Conservation (phyloP, 768 basidiomycete species). For the Coprinellus aureogranulatus region DNA sequence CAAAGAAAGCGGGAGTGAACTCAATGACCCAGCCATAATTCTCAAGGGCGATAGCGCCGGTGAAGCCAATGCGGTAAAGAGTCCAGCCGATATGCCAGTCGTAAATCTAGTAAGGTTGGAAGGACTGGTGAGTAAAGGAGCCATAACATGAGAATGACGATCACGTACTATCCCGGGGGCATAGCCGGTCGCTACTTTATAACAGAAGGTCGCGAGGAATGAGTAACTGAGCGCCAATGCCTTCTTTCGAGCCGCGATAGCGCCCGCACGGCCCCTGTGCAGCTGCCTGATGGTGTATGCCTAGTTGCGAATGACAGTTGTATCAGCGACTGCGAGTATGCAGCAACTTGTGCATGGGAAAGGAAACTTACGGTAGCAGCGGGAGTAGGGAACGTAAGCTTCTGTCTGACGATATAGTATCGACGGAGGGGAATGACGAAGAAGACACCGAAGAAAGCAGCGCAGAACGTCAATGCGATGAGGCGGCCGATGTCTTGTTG, state of each 20-base stretch:
- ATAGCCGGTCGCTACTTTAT: conserved; percentile 55
- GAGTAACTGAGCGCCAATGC: conserved; percentile 46
- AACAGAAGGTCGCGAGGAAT: conserved; percentile 46
- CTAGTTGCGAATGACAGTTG: conserved; percentile 16
- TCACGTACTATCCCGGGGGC: conserved; percentile 53
- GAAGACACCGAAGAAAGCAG: conserved; percentile 62
- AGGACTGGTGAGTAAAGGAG: background rate
- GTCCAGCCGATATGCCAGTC: conserved; percentile 69
- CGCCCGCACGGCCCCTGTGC: conserved; percentile 51
- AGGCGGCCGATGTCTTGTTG: conserved; percentile 53
- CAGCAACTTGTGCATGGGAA: background rate
- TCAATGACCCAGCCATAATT: conserved; percentile 59
- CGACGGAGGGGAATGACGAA: conserved; percentile 64
- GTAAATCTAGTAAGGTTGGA: conserved; percentile 35
- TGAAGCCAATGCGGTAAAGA: conserved; percentile 57
- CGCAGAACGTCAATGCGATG: conserved; percentile 52
- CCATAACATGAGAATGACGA: no score
- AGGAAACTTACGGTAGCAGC: conserved; percentile 49
- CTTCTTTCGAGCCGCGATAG: conserved; percentile 54
- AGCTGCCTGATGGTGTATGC: conserved; percentile 64
- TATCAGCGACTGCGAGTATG: background rate
- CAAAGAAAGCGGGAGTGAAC: conserved; percentile 58
- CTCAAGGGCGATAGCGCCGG: conserved; percentile 55
- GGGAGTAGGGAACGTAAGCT: conserved; percentile 62
- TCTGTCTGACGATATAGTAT: conserved; percentile 62